A percentile compares a stretch with the other conserved stretches of the same genome.
phyloP scores from a whole-genome alignment of 2,329 filamentous ascomycete species.

The Chrysosphaeria jannelii region DNA sequence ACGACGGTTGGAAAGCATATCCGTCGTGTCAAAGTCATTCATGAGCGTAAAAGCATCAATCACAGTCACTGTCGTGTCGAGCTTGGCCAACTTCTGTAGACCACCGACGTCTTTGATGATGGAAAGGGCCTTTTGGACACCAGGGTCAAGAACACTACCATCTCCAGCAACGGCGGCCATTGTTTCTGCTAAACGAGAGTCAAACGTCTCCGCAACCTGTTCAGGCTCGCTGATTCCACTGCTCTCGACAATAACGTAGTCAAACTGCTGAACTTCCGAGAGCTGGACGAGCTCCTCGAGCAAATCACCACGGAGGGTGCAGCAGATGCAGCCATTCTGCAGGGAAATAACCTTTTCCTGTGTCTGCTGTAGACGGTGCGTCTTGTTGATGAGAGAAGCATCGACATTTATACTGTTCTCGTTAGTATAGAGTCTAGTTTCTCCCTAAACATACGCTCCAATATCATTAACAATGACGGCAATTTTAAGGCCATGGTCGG shows the following conservation, averaged over 20 bases:
- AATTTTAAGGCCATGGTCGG: constrained; percentile 34
- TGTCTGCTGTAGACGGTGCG: constrained; percentile 22
- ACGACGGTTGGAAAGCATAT: constrained; percentile 32
- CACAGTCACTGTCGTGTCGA: constrained; percentile 44
- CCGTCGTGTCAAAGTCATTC: constrained; percentile 38
- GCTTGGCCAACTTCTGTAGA: constrained; percentile 29
- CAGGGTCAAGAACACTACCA: constrained; percentile 5
- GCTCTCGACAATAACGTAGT: constrained; percentile 45
- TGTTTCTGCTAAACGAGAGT: constrained; percentile 20
- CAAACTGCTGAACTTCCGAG: constrained; percentile 28
- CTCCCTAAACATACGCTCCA: constrained; percentile 17
- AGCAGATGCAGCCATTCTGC: constrained; percentile 51
- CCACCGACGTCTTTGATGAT: constrained; percentile 21
- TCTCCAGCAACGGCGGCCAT: constrained; percentile 10
- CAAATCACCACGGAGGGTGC: constrained; percentile 39
- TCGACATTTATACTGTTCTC: constrained; percentile 36
- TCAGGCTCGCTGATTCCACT: constrained; percentile 43
- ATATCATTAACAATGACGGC: constrained; percentile 50
- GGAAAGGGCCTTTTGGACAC: constrained; percentile 5
- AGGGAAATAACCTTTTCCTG: constrained; percentile 35
- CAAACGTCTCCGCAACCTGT: constrained; percentile 47
- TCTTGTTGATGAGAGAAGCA: constrained; percentile 25
- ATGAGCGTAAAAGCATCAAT: constrained; percentile 46
- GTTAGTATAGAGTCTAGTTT: too few species aligned
- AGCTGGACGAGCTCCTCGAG: constrained; percentile 37